Conservation (phyloP, 208 protist species). For the Trypanosomatidae sp. region DNA sequence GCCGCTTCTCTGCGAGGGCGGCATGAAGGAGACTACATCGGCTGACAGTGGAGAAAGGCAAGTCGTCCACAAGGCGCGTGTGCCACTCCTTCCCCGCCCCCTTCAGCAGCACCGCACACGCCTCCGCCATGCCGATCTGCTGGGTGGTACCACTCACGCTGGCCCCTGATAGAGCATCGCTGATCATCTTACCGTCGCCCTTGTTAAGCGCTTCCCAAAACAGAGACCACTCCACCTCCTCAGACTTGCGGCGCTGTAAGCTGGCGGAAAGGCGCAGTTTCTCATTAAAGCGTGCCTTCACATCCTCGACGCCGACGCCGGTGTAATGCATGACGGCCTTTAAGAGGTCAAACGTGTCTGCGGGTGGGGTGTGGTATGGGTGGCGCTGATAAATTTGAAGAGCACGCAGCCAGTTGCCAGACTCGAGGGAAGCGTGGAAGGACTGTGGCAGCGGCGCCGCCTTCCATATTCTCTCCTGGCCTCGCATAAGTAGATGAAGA, state of each 20-base stretch:
- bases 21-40: conserved; percentile 78
- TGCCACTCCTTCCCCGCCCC: conserved; percentile 69
- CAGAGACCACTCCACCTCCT: conserved; percentile 87
- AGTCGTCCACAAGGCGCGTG: conserved; percentile 65
- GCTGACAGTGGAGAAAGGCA: conserved; percentile 83
- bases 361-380: conserved; percentile 85
- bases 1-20: conserved; percentile 58
- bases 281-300: conserved; percentile 89
- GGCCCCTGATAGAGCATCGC: conserved; percentile 59
- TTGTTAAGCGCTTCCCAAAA: conserved; percentile 88
- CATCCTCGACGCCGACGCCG: conserved; percentile 75
- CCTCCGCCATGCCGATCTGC: conserved; percentile 85
- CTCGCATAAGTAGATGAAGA: not conserved
- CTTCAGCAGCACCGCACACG: conserved; percentile 84
- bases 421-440: conserved; percentile 79
- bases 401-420: conserved; percentile 78
- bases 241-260: conserved; percentile 62
- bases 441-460: conserved; percentile 76
- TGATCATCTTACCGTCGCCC: conserved; percentile 81
- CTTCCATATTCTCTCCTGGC: conserved; percentile 68
- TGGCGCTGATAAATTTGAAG: conserved; percentile 83
- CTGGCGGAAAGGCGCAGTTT: conserved; percentile 77
- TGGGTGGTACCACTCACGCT: conserved; percentile 34
- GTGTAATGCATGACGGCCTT: conserved; percentile 85
- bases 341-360: conserved; percentile 85